These are phyloP conservation scores for Aspergillus brasiliensis DNA, from an alignment of 2,329 filamentous ascomycete species.

Conservation along the genomic window DNA sequence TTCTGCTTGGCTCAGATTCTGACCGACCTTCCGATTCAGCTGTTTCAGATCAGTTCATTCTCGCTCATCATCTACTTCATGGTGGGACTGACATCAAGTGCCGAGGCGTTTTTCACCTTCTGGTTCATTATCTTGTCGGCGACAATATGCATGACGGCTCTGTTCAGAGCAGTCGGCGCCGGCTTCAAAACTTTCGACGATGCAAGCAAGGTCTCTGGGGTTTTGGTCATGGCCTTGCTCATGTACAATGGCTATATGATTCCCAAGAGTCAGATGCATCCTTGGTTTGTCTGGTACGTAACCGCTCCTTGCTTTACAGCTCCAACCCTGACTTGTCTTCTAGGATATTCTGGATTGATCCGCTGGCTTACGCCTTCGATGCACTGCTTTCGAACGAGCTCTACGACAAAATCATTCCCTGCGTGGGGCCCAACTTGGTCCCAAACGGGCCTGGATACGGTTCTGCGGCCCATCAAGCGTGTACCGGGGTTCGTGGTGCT, in stretches of 20 bases:
- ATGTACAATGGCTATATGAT: slow-evolving; percentile 50
- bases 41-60: slow-evolving; percentile 63
- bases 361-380: slow-evolving; percentile 43
- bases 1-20: slow-evolving; percentile 48
- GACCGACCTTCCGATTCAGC: slow-evolving; percentile 56
- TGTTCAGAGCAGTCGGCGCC: slow-evolving; percentile 61
- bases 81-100: slow-evolving; percentile 57
- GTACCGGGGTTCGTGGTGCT: slow-evolving; percentile 60
- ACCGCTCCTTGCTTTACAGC: too few relatives aligned
- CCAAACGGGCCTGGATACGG: slow-evolving; percentile 37
- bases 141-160: slow-evolving; percentile 60
- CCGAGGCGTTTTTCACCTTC: slow-evolving; percentile 63
- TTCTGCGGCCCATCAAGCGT: slow-evolving; percentile 26
- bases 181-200: slow-evolving; percentile 59
- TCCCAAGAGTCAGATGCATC: slow-evolving; percentile 52
- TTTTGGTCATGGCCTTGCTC: slow-evolving; percentile 39
- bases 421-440: slow-evolving; percentile 38
- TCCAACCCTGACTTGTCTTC: too few relatives aligned
- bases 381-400: slow-evolving; percentile 42
- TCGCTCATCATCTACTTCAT: slow-evolving; percentile 65
- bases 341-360: slow-evolving; percentile 47
- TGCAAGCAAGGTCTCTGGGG: slow-evolving; percentile 57
- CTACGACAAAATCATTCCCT: slow-evolving; percentile 36
- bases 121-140: slow-evolving; percentile 57
- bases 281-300: slow-evolving; percentile 58